Conservation (phyloP, 352 stramenopile species). For the Lagenidium sp. region DNA sequence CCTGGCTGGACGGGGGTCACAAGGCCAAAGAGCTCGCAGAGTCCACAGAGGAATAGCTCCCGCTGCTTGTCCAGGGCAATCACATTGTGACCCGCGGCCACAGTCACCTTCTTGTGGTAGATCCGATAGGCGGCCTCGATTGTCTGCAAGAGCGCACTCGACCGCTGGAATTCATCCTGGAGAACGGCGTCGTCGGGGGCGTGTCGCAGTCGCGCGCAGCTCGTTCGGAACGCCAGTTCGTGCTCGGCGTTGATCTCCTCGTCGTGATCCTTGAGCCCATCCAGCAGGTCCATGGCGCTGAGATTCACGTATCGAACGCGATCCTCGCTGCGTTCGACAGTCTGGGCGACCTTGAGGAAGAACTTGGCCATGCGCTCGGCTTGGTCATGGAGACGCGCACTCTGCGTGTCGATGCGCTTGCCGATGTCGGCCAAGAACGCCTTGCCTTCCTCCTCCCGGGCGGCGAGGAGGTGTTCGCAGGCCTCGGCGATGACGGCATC, state of each 20-base stretch:
- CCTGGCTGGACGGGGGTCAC: background rate
- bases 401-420: slow-evolving; percentile 44
- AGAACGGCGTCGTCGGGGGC: slow-evolving; percentile 53
- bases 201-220: slow-evolving; percentile 55
- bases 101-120: slow-evolving; percentile 36
- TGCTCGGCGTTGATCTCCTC: slow-evolving; percentile 32
- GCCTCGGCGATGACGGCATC: slow-evolving; percentile 42
- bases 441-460: slow-evolving; percentile 34
- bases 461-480: slow-evolving; percentile 41
- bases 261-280: slow-evolving; percentile 65
- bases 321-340: slow-evolving; percentile 46
- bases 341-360: slow-evolving; percentile 34
- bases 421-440: slow-evolving; percentile 53
- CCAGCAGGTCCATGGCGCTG: slow-evolving; percentile 62
- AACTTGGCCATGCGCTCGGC: slow-evolving; percentile 59
- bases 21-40: slow-evolving; percentile 45
- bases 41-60: slow-evolving; percentile 23
- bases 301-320: slow-evolving; percentile 55
- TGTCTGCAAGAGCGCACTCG: slow-evolving; percentile 37
- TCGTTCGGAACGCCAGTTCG: slow-evolving; percentile 38
- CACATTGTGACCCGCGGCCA: slow-evolving; percentile 49
- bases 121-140: slow-evolving; percentile 76
- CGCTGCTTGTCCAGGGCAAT: slow-evolving; percentile 34
- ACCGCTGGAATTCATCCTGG: slow-evolving; percentile 41
- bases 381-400: slow-evolving; percentile 34